Conservation (phyloP, 2,329 filamentous ascomycete species). For the Neonectria faginata region DNA sequence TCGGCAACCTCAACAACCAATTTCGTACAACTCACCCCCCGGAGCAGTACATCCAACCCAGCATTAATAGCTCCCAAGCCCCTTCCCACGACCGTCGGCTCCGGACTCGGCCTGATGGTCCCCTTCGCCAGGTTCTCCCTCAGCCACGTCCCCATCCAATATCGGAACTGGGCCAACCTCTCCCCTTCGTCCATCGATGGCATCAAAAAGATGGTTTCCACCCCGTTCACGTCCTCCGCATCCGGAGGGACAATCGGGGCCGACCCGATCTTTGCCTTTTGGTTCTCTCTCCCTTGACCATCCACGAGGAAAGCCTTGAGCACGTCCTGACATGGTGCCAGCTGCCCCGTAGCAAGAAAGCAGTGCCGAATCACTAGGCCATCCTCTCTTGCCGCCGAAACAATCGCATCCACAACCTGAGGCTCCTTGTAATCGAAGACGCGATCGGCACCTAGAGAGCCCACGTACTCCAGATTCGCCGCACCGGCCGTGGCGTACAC, state of each 20-base stretch:
- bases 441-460: conserved; percentile 51
- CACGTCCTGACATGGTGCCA: conserved; percentile 52
- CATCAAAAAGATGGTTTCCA: conserved; percentile 54
- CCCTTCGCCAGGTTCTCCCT: conserved; percentile 49
- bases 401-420: conserved; percentile 47
- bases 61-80: conserved; percentile 53
- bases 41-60: conserved; percentile 51
- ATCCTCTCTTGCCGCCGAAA: conserved; percentile 52
- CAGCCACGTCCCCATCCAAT: conserved; percentile 55
- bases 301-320: conserved; percentile 49
- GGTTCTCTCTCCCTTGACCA: background rate
- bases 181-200: conserved; percentile 50
- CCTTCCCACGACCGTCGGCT: conserved; percentile 51
- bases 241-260: conserved; percentile 51
- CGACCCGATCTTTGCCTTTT: conserved; percentile 51
- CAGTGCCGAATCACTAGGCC: conserved; percentile 53
- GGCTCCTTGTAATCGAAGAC: conserved; percentile 57
- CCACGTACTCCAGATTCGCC: conserved; percentile 51
- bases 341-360: conserved; percentile 55
- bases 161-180: conserved; percentile 53
- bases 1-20: conserved; percentile 55
- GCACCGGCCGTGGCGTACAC: conserved; percentile 57
- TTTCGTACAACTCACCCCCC: conserved; percentile 58
- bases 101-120: conserved; percentile 53
- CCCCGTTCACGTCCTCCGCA: conserved; percentile 44